Evolutionary conservation across 306 rosid genomes (phyloP), one percentile per base, ranked within the genome.

Genomic region (Pueraria montana): DNA sequence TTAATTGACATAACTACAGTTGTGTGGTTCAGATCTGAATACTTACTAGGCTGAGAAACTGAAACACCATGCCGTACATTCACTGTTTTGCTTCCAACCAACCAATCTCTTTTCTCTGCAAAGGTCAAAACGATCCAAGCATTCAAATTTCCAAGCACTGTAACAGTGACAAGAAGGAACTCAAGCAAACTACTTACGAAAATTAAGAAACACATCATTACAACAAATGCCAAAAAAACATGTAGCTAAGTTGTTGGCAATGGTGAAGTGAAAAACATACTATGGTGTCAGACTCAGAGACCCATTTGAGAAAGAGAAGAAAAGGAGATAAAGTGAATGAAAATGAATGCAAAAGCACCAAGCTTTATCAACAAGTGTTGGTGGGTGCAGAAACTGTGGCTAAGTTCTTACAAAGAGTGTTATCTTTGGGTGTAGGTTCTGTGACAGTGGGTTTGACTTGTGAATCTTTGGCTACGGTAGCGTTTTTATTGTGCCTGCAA

Each of bases 21-120:
- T 11, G 45, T 24, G 52, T 12, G 88, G 74, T 85, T 91, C 91
- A 92, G 97, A 94, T 94, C 95, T 89, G 93, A 80, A 59, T 59
- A 88, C 97, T 91, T 85, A 91, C 97, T 38, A 53, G 82, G 85
- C 85, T 18, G 62, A 55, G 62, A 86, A 84, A 86, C 89, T 87
- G 82, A 66, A 59, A 66, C 81, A 76, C 48, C 74, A 72, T 34
- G 40, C 40, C 40, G 40, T 34, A 34, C 40, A 90, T 83, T 89
- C 89, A 83, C 32, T 76, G 70, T 79, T 70, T 34, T 32, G 61
- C 85, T 76, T 76, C 79, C 76, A 83, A 84, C 83, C 87, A 81
- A 82, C 63, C 74, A 74, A 88, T 88, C 86, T 84, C 83, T 78
- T 64, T 77, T 81, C 79, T 59, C 49, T 45, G 86, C 84, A 75